Evolutionary conservation across 2,329 filamentous ascomycete species (phyloP), one percentile per base, ranked within the genome.

Genomic region (Sclerotinia spermophila): DNA sequence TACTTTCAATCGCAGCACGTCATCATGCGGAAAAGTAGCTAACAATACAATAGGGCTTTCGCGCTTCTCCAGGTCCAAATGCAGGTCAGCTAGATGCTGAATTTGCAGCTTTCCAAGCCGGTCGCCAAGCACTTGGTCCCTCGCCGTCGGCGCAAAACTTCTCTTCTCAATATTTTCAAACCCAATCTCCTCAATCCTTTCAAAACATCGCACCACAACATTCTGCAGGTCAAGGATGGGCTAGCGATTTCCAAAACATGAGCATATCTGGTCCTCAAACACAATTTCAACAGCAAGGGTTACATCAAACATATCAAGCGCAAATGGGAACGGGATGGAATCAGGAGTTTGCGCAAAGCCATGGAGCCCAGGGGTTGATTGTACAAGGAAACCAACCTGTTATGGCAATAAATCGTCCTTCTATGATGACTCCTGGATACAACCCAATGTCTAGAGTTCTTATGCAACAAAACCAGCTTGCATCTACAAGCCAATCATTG

Each of bases 51-150:
- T 76, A 92, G 87, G 85, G 85, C 51, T 92, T 92, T 75, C 84
- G 90, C 74, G 89, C 89, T 51, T 74, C 80, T 21, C 82, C 82
- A 70, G 84, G 85, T 72, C 82, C 83, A 40, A 84, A 84, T 76
- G 83, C 84, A 72, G 85, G 86, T 64, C 79, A 84, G 6, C 78
- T 91, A 70, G 89, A 92, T 75, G 83, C 84, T 48, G 90, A 92
- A 75, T 92, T 92, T 76, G 86, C 90, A 74, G 87, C 89, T 60
- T 93, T 93, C 74, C 89, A 91, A 79, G 83, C 84, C 55, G 85
- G 85, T 30, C 79, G 79, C 38, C 76, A 80, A 64, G 79, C 81
- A 68, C 78, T 82, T 27, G 79, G 81, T 58, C 70, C 72, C 17
- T 65, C 45, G 24, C 62, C 45, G n/a, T 40, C 45, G 13, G 69